These are phyloP conservation scores for Populus ilicifolia DNA, from an alignment of 345 rosid genomes.

Conservation along the genomic window DNA sequence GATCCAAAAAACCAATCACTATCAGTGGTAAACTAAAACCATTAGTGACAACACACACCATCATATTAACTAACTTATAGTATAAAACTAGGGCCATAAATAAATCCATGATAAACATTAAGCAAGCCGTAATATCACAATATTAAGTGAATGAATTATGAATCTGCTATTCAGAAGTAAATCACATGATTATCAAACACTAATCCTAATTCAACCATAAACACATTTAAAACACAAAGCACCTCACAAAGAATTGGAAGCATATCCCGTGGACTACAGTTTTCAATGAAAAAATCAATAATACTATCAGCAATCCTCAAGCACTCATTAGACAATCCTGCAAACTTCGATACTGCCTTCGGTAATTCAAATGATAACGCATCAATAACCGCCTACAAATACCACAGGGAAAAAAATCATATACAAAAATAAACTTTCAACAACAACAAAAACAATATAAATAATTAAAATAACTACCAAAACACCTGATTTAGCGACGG, in stretches of 20 bases:
- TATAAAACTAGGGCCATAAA: too few species aligned
- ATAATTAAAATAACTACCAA: background rate
- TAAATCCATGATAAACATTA: too few species aligned
- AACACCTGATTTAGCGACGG: slow-evolving; percentile 56
- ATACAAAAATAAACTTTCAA: background rate
- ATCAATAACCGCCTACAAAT: slow-evolving; percentile 54
- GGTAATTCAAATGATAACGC: slow-evolving; percentile 72
- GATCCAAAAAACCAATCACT: slow-evolving; percentile 24
- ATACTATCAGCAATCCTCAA: slow-evolving; percentile 44
- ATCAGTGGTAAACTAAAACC: background rate
- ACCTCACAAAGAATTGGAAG: slow-evolving; percentile 84
- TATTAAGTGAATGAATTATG: background rate
- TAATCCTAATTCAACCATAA: too few species aligned
- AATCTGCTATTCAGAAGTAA: too few species aligned
- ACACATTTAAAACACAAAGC: background rate
- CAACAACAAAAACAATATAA: background rate
- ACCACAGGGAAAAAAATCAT: background rate
- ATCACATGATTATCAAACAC: too few species aligned
- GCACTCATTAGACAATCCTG: slow-evolving; percentile 46
- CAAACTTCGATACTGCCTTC: slow-evolving; percentile 57
- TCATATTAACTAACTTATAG: too few species aligned
- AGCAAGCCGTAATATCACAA: background rate
- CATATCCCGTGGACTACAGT: slow-evolving; percentile 82
- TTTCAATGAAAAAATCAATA: slow-evolving; percentile 44
- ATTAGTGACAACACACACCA: background rate